Base-by-base conservation (phyloP, 495 filamentous ascomycete species). In the Alectoria sarmentosa region DNA sequence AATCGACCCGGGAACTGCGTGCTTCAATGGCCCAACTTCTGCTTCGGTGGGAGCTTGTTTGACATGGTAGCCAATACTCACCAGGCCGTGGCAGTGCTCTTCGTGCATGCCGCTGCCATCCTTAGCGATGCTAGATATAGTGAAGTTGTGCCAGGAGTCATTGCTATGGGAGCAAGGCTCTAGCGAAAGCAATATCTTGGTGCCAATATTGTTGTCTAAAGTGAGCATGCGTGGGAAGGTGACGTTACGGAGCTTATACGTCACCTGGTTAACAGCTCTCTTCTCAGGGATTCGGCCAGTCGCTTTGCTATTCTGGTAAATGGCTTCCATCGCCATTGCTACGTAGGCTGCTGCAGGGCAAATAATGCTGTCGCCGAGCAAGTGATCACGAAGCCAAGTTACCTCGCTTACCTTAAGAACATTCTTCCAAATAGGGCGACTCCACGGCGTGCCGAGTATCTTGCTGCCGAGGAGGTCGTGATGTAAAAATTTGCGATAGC, bases 351-450 rank as follows among this genome's bases (percentile, higher is more conserved):
- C 71, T 4, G 59, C 72, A 0, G 82, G 82, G 65, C 81, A 82
- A 0, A 82, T 65, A 17, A 60, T 58, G 65, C 8, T 21, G 30
- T 21, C 5, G 41, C 44, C 26, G 32, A 63, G 3, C 46, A 23
- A 15, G 59, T 85, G 80, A 61, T 82, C 80, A 2, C 66, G 56
- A 21, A 82, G 65, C 82, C 82, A 85, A 0, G 79, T 76, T 0
- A 76, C 67, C 14, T 77, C 71, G 30, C 67, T 67, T 0, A 78
- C 61, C 13, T 69, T 71, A 5, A 82, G 44, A n/a, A 76, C 63
- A 14, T 68, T 77, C 39, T 76, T 74, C 79, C 44, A 79, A n/a
- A 70, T 62, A 0, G 78, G 80, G 68, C 17, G 71, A 70, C 0
- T 3, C 42, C 42, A n/a, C 8, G 42, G 7, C 6, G 71, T 73